These are phyloP conservation scores for Cymodocea nodosa DNA, from an alignment of 116 monocot genomes.

Conservation along the genomic window DNA sequence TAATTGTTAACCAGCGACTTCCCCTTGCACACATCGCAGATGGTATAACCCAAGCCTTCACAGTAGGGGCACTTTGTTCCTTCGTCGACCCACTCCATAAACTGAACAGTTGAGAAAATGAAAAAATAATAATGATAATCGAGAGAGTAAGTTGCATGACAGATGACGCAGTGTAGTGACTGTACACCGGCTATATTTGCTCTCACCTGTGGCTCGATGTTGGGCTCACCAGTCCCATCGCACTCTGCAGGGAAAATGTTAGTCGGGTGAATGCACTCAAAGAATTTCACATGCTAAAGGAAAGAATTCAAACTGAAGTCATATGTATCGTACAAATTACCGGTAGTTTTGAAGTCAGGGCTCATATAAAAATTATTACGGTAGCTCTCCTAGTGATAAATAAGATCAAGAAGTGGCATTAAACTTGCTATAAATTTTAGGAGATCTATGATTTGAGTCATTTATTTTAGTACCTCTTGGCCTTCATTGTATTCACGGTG, in stretches of 20 bases:
- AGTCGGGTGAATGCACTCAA: background rate
- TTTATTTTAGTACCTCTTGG: no score
- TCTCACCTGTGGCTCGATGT: conserved; percentile 83
- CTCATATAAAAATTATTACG: no score
- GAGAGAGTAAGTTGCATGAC: background rate
- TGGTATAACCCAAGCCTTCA: conserved; percentile 60
- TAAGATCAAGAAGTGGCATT: background rate
- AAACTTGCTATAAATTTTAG: no score
- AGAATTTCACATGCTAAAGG: background rate
- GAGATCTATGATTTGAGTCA: no score
- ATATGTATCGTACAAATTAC: no score
- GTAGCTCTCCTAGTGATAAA: background rate
- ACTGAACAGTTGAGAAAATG: conserved; percentile 23
- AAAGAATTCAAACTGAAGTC: no score
- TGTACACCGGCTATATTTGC: background rate
- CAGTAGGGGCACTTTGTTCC: conserved; percentile 84
- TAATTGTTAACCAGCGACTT: conserved; percentile 9
- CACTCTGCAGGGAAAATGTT: conserved; percentile 52
- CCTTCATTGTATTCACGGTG: no score
- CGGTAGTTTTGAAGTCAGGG: no score
- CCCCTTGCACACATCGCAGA: conserved; percentile 72
- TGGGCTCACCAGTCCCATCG: conserved; percentile 88
- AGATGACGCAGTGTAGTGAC: background rate
- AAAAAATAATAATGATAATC: background rate
- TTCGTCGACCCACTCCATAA: conserved; percentile 88